Evolutionary conservation across 257 asterid species (phyloP).

Genomic region (Buddleja alternifolia): DNA sequence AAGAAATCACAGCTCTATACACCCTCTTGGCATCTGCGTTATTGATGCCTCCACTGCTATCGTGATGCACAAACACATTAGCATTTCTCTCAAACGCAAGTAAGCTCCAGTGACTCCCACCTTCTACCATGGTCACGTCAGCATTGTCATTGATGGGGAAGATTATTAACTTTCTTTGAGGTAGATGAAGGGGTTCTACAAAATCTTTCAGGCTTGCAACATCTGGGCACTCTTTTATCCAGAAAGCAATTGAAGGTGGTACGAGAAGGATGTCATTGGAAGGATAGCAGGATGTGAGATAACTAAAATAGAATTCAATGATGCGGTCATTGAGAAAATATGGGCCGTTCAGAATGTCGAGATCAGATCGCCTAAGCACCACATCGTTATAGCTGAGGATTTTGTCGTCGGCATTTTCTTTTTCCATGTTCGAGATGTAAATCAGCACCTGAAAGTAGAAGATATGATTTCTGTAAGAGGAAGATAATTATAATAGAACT

Average conservation of each 20-base stretch:
- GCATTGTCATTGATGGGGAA: conserved; percentile 80
- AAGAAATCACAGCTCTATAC: conserved; percentile 40
- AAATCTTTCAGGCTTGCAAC: conserved; percentile 53
- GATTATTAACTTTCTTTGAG: conserved; percentile 55
- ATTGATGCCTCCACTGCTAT: conserved; percentile 56
- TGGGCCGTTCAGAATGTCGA: conserved; percentile 68
- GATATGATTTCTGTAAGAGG: background rate
- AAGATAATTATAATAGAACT: background rate
- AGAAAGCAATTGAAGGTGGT: conserved; percentile 78
- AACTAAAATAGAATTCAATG: conserved; percentile 82
- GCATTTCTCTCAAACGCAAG: conserved; percentile 60
- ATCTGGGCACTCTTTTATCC: conserved; percentile 85
- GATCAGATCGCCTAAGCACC: conserved; percentile 73
- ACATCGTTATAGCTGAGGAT: conserved; percentile 80
- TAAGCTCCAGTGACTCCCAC: conserved; percentile 84
- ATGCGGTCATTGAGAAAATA: conserved; percentile 78
- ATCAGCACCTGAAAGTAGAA: conserved; percentile 23
- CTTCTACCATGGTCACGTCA: conserved; percentile 65
- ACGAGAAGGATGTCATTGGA: conserved; percentile 62
- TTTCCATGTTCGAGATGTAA: conserved; percentile 41
- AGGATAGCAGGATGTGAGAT: conserved; percentile 52
- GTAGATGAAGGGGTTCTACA: conserved; percentile 65
- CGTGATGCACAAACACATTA: conserved; percentile 75
- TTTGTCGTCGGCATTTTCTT: conserved; percentile 44
- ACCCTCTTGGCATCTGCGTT: conserved; percentile 46